Evolutionary conservation across 164 flowering plant genomes (phyloP).

Genomic region (Macadamia tetraphylla): DNA sequence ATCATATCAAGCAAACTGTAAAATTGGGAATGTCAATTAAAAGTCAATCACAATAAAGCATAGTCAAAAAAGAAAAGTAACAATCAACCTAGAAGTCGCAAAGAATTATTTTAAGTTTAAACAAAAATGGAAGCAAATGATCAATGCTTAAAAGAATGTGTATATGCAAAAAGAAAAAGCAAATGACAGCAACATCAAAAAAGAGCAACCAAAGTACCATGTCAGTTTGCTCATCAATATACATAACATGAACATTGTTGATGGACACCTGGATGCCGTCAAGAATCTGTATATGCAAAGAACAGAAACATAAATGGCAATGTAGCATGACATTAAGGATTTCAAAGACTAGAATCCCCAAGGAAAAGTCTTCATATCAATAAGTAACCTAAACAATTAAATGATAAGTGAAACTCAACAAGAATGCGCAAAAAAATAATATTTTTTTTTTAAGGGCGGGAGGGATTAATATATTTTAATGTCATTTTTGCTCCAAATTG

Average conservation of each 20-base stretch:
- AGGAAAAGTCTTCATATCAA: conserved; percentile 1
- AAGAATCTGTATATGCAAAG: conserved; percentile 48
- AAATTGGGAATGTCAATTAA: no score
- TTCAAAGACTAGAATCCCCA: neutral
- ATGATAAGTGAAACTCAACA: neutral
- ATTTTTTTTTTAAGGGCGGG: no score
- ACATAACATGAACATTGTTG: conserved; percentile 57
- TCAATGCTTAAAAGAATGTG: neutral
- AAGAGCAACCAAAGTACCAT: conserved; percentile 24
- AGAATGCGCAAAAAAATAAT: neutral
- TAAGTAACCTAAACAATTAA: neutral
- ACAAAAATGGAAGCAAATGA: no score
- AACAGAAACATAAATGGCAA: neutral
- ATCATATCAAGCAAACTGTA: no score
- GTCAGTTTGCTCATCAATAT: conserved; percentile 34
- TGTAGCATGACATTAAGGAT: neutral
- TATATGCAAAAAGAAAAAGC: neutral
- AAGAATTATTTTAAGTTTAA: no score
- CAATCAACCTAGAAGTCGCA: no score
- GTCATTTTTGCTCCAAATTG: neutral
- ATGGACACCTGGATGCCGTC: conserved; percentile 84
- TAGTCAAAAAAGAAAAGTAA: no score
- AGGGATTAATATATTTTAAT: no score
- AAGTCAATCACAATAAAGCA: no score
- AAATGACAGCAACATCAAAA: neutral